Evolutionary conservation across 2,329 filamentous ascomycete species (phyloP).

Genomic region (Trichoderma arundinaceum): DNA sequence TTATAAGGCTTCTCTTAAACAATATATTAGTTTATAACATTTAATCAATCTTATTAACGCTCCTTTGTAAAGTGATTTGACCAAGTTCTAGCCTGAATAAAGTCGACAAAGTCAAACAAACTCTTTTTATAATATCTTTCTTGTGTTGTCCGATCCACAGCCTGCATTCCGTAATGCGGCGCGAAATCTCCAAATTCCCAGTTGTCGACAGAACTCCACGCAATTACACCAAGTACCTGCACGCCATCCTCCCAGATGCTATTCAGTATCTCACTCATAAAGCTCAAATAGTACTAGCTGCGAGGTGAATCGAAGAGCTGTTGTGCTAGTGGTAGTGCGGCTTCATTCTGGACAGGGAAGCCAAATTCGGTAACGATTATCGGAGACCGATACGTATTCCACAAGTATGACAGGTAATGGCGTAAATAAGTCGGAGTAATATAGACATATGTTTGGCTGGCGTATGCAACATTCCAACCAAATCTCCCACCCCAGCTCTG

Average conservation of each 20-base stretch:
- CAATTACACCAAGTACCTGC: constrained; percentile 58
- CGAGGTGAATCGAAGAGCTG: constrained; percentile 61
- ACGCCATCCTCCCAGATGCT: constrained; percentile 63
- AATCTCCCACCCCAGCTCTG: constrained; percentile 53
- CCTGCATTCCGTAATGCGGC: constrained; percentile 61
- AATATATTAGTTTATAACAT: too few species aligned
- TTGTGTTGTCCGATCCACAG: constrained; percentile 59
- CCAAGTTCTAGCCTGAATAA: constrained; percentile 47
- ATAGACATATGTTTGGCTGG: constrained; percentile 62
- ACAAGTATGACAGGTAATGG: constrained; percentile 61
- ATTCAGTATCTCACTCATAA: constrained; percentile 60
- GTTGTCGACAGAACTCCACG: constrained; percentile 60
- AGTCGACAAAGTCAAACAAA: constrained; percentile 63
- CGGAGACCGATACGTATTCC: constrained; percentile 61
- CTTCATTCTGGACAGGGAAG: constrained; percentile 59
- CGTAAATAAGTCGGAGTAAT: constrained; percentile 64
- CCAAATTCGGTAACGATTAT: constrained; percentile 62
- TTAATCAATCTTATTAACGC: too few species aligned
- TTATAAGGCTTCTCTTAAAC: too few species aligned
- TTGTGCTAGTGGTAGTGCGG: constrained; percentile 50
- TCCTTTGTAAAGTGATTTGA: too few species aligned
- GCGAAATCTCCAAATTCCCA: constrained; percentile 58
- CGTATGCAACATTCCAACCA: constrained; percentile 65
- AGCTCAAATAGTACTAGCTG: constrained; percentile 60
- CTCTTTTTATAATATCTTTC: constrained; percentile 61